Percentiles rank a stretch among this genome's conserved stretches.
These are phyloP conservation scores for Benincasa hispida DNA, from an alignment of 306 rosid species.

Conservation along the genomic window DNA sequence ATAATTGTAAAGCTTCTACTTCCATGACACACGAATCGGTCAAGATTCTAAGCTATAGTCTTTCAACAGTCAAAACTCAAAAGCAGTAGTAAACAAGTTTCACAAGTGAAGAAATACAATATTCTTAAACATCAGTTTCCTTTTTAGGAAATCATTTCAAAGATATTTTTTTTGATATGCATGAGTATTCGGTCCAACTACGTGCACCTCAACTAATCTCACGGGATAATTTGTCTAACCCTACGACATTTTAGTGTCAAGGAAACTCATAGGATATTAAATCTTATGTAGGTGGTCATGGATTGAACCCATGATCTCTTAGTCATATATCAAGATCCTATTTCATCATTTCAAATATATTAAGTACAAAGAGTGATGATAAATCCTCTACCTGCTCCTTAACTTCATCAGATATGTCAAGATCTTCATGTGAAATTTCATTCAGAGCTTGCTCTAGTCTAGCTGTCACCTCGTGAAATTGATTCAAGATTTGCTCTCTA, in stretches of 20 bases:
- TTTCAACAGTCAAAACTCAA: not conserved
- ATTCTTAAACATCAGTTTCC: not conserved
- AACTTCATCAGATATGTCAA: constrained; percentile 95
- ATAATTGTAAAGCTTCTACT: not conserved
- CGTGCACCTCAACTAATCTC: too few relatives aligned
- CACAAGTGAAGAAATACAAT: not conserved
- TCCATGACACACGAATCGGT: not conserved
- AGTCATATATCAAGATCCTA: too few relatives aligned
- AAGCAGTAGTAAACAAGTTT: not conserved
- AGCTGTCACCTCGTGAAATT: constrained; percentile 54
- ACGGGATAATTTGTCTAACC: too few relatives aligned
- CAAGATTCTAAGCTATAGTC: not conserved
- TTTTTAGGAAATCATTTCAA: not conserved
- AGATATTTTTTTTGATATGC: too few relatives aligned
- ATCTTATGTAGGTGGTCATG: too few relatives aligned
- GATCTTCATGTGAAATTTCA: constrained; percentile 51
- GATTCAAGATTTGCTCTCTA: constrained; percentile 57
- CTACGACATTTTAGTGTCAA: too few relatives aligned
- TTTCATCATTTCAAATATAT: not conserved
- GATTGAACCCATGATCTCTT: too few relatives aligned
- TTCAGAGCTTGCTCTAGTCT: constrained; percentile 61
- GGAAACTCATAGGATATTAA: too few relatives aligned
- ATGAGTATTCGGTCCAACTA: too few relatives aligned
- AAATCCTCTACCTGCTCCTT: constrained; percentile 74
- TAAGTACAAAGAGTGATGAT: not conserved